phyloP scores from a whole-genome alignment of 1,139 yeast species.

The Suhomyces choctaworum region DNA sequence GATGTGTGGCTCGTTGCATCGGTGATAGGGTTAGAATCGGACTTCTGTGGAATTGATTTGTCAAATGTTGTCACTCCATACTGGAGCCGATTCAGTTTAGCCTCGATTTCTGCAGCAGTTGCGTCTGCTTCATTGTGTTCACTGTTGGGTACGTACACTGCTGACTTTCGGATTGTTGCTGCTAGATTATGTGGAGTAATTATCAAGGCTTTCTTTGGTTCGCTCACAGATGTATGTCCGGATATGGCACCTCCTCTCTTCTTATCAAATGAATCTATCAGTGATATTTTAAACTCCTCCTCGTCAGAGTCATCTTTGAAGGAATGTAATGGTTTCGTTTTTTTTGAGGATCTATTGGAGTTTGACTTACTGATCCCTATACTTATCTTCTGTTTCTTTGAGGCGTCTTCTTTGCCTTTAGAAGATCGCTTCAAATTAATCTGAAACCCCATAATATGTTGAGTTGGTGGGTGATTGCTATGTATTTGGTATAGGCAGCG shows the following conservation, averaged over 20 bases:
- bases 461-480: conserved; percentile 1
- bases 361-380: conserved; percentile 1
- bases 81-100: conserved; percentile 15
- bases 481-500: too few relatives aligned
- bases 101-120: conserved; percentile 11
- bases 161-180: conserved; percentile 3
- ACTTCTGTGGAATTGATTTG: background rate
- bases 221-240: conserved; percentile 21
- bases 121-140: conserved; percentile 14
- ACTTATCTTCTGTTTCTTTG: conserved; percentile 8
- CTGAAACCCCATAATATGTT: conserved; percentile 23
- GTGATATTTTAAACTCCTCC: conserved; percentile 12
- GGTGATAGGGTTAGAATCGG: too few relatives aligned
- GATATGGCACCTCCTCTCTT: conserved; percentile 24
- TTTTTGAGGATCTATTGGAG: background rate
- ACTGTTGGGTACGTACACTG: conserved; percentile 10
- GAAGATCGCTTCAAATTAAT: conserved; percentile 24
- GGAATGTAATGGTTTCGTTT: conserved; percentile 7
- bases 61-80: conserved; percentile 23
- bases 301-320: conserved; percentile 22
- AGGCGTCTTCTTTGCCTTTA: background rate
- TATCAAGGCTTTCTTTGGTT: conserved; percentile 16
- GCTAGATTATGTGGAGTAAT: conserved; percentile 21
- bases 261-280: conserved; percentile 11
- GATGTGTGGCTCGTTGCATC: too few relatives aligned